Base-by-base conservation (phyloP, 1,284 basidiomycete species). In the Fomitiporia mediterranea region DNA sequence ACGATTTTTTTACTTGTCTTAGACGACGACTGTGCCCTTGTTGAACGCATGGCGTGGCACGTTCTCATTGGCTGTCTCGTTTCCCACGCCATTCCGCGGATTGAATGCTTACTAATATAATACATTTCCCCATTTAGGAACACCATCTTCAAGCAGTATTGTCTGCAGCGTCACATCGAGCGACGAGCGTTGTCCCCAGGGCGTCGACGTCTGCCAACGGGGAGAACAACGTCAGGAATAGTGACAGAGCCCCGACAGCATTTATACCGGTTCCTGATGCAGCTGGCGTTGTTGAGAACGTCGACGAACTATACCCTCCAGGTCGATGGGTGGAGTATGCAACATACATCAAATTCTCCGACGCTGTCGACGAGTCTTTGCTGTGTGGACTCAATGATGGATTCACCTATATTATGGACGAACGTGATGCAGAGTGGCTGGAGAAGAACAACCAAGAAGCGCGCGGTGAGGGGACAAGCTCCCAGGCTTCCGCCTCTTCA, bases 381-480 rank as follows among this genome's bases (percentile, higher is more conserved):
- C 69, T 68, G 13, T 76, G 73, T 59, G 80, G 80, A 17, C 78
- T 91, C 59, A 72, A 79, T 34, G 77, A 82, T 63, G 85, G 83
- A 1, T 91, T 87, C 67, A 82, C 85, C 3, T 98, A 99, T 69
- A 91, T 86, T 64, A 90, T 98, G 87, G 97, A 99, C 67, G 97
- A 99, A 69, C 89, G 92, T 37, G 97, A 99, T 72, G 84, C 89
- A 64, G 88, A 90, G 56, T 99, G 96, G 95, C 81, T 99, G 37
- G 86, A 90, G 61, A 88, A 85, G 69, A 93, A 93, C 68, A 98
- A 98, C 65, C 87, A 90, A 63, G 84, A 90, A 62, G 89, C 90
- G 1, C 83, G 90, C 48, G 90, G 92, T 17, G 92, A 94, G 67
- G 89, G 92, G 13, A 86, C 88, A 1, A 86, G 87, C 58, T 79